These are phyloP conservation scores for Cryptosporidium tyzzeri DNA, from an alignment of 169 alveolate species.

Conservation along the genomic window DNA sequence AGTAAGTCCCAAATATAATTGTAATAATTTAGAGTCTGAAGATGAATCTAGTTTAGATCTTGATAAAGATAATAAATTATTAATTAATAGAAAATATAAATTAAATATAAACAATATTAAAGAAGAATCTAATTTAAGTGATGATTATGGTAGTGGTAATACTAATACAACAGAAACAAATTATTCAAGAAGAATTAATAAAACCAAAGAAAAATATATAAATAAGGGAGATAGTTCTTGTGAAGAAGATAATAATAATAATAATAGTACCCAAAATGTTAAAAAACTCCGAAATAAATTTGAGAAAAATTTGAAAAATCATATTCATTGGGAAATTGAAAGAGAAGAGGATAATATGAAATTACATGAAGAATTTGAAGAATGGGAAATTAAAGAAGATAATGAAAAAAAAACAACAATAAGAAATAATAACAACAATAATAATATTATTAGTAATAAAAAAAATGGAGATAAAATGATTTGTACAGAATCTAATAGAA, in stretches of 20 bases:
- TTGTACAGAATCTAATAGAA: not conserved
- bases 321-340: not conserved
- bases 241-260: not conserved
- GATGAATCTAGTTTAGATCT: not conserved
- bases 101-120: too few relatives aligned
- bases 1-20: not conserved
- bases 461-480: not conserved
- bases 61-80: not conserved
- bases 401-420: not conserved
- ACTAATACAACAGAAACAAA: not conserved
- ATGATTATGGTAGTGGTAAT: not conserved
- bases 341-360: not conserved
- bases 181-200: not conserved
- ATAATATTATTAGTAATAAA: not conserved
- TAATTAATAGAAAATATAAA: not conserved
- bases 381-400: not conserved
- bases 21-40: not conserved
- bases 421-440: constrained; percentile 1
- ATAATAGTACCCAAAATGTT: not conserved
- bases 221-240: not conserved
- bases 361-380: not conserved
- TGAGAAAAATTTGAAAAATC: not conserved
- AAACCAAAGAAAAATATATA: not conserved
- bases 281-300: not conserved
- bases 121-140: not conserved